Conservation (phyloP, 805 yeast genomes). For the Cyberlindnera euphorbiae region DNA sequence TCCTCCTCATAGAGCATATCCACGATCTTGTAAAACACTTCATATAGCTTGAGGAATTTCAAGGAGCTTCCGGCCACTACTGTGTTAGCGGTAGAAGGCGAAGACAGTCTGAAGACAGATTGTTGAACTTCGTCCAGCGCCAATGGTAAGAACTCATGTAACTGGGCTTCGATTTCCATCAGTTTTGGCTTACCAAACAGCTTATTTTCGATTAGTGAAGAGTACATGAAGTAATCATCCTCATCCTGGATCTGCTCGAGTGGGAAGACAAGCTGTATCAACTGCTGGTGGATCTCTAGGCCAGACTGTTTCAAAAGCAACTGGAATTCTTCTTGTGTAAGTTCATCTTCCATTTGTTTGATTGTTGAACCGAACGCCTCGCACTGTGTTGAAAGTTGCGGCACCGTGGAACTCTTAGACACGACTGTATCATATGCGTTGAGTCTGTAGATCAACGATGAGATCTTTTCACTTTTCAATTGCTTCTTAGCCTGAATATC, state of each 20-base stretch:
- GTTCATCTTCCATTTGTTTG: conserved; percentile 30
- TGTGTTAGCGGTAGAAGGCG: conserved; percentile 57
- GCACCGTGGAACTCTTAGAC: conserved; percentile 46
- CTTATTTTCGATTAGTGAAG: conserved; percentile 60
- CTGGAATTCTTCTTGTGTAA: conserved; percentile 43
- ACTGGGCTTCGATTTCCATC: conserved; percentile 36
- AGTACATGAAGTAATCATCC: conserved; percentile 57
- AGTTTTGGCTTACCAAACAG: conserved; percentile 44
- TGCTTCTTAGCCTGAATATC: conserved; percentile 26
- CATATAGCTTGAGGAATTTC: conserved; percentile 39
- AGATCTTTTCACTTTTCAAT: conserved; percentile 16
- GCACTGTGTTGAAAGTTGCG: conserved; percentile 32
- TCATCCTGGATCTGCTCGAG: conserved; percentile 45
- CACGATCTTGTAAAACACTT: conserved; percentile 32
- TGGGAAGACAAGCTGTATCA: conserved; percentile 70
- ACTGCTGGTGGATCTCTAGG: conserved; percentile 53
- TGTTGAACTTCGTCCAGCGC: conserved; percentile 59
- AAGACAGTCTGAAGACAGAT: conserved; percentile 52
- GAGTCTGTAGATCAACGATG: conserved; percentile 38
- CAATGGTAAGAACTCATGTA: conserved; percentile 51
- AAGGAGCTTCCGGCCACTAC: conserved; percentile 47
- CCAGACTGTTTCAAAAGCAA: conserved; percentile 47
- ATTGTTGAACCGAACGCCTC: conserved; percentile 32
- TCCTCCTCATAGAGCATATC: conserved; percentile 30
- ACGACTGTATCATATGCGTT: conserved; percentile 59